Percentiles rank a stretch among this genome's conserved stretches.
These are phyloP conservation scores for Rhodotorula sp. DNA, from an alignment of 1,284 basidiomycete genomes.

Conservation along the genomic window DNA sequence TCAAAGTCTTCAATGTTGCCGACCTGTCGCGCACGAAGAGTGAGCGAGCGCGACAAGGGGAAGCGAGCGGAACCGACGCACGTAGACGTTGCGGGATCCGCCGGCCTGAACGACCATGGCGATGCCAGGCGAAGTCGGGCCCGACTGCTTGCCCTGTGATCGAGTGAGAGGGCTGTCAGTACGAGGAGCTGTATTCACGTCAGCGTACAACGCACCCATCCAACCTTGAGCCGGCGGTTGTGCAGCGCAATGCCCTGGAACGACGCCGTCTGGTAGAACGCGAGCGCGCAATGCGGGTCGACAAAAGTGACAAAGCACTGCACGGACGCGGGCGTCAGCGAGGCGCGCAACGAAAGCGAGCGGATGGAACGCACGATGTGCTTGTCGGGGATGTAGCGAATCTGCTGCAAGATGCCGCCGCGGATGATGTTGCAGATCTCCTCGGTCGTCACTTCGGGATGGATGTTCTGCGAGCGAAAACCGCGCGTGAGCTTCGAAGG, in stretches of 20 bases:
- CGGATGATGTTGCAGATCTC: slow-evolving; percentile 91
- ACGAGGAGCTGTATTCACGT: neutral
- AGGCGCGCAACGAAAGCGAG: neutral
- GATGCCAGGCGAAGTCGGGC: slow-evolving; percentile 75
- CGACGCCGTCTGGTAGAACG: slow-evolving; percentile 85
- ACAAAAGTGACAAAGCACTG: slow-evolving; percentile 48
- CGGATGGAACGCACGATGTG: slow-evolving; percentile 72
- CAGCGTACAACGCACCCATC: slow-evolving; percentile 65
- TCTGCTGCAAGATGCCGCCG: slow-evolving; percentile 79
- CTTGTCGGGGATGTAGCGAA: slow-evolving; percentile 89
- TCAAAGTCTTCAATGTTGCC: slow-evolving; percentile 82
- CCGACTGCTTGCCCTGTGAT: slow-evolving; percentile 43
- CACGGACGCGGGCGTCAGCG: neutral
- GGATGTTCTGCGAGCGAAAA: slow-evolving; percentile 63
- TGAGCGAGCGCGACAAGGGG: neutral
- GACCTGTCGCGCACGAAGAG: slow-evolving; percentile 10
- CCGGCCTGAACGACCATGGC: slow-evolving; percentile 84
- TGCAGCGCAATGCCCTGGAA: slow-evolving; percentile 84
- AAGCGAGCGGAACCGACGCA: slow-evolving; percentile 49
- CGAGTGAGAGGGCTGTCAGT: neutral
- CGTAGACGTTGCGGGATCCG: slow-evolving; percentile 90
- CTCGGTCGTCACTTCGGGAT: slow-evolving; percentile 86
- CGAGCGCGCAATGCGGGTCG: slow-evolving; percentile 74
- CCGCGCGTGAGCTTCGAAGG: neutral
- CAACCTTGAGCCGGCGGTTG: slow-evolving; percentile 86